Base-by-base conservation (phyloP, 2,329 filamentous ascomycete species). In the Tolypocladium amazonense region DNA sequence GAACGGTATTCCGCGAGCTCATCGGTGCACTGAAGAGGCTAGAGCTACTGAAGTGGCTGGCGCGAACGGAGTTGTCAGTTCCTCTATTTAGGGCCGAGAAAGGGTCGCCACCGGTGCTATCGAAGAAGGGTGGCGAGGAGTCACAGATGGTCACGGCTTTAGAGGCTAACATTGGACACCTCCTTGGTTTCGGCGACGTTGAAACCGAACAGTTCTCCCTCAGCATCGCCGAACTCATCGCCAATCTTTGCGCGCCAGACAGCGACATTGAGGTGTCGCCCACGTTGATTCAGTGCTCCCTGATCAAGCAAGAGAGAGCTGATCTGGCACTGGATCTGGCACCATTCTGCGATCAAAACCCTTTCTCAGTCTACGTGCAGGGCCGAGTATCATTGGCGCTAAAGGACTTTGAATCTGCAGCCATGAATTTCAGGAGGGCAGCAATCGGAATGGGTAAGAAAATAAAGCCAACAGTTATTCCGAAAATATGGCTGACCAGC, bases 331-430 rank as follows among this genome's bases (percentile, higher is more conserved):
- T 81, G 37, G 81, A 86, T 62, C 77, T 87, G 33, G 73, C 74
- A 18, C 76, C 81, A 1, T 87, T 86, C 66, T 79, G 79, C 62
- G 76, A 78, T 25, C 77, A 81, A 57, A 81, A 82, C 57, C 76
- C 81, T 63, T 92, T 81, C 79, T 86, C 76, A 77, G 89, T 80
- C 65, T 99, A 99, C 69, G 82, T 97, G 5, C 90, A 92, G 71
- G 94, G 89, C 2, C 87, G 94, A 37, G 81, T 96, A 56, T 82
- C 85, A 64, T 77, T 97, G 39, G 85, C 87, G 6, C 82, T 88
- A 63, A 88, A 87, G 58, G 88, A 96, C 68, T 87, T 87, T 70
- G 82, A 84, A 60, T 79, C 84, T 45, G 93, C 94, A 59, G 84
- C 90, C 35, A 77, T 83, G 35, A 84, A 85, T 68, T 97, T 99